Conservation (phyloP, 257 asterid species). For the Perilla frutescens region DNA sequence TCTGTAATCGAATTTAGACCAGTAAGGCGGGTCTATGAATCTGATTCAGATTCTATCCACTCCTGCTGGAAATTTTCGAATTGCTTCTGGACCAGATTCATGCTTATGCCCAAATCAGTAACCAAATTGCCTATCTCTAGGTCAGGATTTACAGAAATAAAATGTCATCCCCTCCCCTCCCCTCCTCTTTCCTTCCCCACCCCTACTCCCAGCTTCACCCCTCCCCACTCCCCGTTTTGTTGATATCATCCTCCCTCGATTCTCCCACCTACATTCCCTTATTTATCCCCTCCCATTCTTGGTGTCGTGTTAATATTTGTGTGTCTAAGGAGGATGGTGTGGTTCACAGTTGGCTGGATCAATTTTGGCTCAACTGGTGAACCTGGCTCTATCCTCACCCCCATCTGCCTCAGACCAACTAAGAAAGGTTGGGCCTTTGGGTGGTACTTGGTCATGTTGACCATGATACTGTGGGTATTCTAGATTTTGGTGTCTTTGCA, state of each 20-base stretch:
- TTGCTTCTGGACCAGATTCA: constrained; percentile 42
- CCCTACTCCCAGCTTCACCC: constrained; percentile 34
- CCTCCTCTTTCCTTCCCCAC: constrained; percentile 23
- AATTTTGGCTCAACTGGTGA: constrained; percentile 14
- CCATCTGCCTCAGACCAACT: constrained; percentile 26
- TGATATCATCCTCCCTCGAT: constrained; percentile 2
- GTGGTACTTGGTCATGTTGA: constrained; percentile 15
- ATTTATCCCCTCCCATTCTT: constrained; percentile 4
- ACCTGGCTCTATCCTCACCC: constrained; percentile 9
- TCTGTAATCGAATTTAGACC: constrained; percentile 44
- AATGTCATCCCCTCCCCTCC: constrained; percentile 39
- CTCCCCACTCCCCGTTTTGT: constrained; percentile 31
- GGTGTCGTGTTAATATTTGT: constrained; percentile 23
- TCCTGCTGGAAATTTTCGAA: constrained; percentile 45
- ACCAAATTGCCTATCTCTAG: constrained; percentile 40
- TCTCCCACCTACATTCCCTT: constrained; percentile 22
- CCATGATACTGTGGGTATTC: constrained; percentile 20
- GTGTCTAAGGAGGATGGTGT: constrained; percentile 18
- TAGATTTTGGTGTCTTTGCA: constrained; percentile 13
- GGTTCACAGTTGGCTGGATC: constrained; percentile 31
- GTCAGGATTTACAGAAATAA: constrained; percentile 43
- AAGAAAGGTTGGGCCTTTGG: constrained; percentile 29
- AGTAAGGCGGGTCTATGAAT: constrained; percentile 48
- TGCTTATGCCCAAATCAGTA: constrained; percentile 37
- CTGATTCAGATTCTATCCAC: constrained; percentile 43